Conservation (phyloP, 129 eudicot genomes). For the Lactuca saligna region DNA sequence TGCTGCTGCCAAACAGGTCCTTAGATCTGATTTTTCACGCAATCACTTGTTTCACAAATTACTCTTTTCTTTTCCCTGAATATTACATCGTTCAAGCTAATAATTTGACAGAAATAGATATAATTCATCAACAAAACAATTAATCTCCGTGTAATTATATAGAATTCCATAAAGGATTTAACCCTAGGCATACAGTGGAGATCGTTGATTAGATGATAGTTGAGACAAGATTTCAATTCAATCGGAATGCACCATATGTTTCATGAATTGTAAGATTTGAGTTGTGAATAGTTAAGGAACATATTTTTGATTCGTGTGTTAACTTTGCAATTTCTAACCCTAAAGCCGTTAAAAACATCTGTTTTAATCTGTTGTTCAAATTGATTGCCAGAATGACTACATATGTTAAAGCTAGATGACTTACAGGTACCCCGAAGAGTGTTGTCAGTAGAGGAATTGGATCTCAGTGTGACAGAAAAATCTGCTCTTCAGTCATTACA, state of each 20-base stretch:
- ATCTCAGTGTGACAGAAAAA: conserved; percentile 30
- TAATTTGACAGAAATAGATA: neutral
- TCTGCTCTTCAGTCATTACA: conserved; percentile 23
- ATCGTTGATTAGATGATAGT: neutral
- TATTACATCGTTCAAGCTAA: neutral
- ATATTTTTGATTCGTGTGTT: too few species aligned
- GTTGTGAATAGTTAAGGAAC: too few species aligned
- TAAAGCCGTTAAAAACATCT: neutral
- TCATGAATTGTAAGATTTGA: too few species aligned
- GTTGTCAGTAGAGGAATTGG: conserved; percentile 22
- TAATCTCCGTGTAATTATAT: neutral
- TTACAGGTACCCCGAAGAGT: conserved; percentile 32
- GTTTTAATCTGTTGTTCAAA: conserved; percentile 2
- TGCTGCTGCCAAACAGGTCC: conserved; percentile 63
- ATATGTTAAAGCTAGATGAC: conserved; percentile 2
- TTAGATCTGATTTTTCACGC: neutral
- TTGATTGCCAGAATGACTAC: conserved; percentile 8
- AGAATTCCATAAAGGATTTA: neutral
- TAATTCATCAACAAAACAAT: neutral
- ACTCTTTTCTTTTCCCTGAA: neutral
- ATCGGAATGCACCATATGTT: neutral
- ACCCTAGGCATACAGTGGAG: neutral
- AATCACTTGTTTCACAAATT: neutral
- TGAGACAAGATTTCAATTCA: neutral
- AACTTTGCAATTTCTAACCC: conserved; percentile 12